A percentile compares a stretch with the other conserved stretches of the same genome.
Evolutionary conservation across 169 alveolate genomes (phyloP).

Genomic region (Eimeria acervulina): DNA sequence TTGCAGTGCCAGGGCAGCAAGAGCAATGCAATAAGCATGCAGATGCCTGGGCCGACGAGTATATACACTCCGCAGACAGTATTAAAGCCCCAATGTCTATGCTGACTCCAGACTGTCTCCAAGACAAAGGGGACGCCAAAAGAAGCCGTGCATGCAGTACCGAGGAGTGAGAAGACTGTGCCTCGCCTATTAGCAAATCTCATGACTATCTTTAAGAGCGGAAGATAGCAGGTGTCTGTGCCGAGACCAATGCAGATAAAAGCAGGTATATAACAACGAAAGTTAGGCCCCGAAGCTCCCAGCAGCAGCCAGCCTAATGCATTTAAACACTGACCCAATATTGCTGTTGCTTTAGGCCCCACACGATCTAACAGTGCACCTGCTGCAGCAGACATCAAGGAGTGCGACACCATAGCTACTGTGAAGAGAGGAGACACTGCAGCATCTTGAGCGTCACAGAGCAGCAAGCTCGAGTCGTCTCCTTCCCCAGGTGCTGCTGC

Average conservation of each 20-base stretch:
- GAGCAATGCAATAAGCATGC: conserved; percentile 65
- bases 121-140: conserved; percentile 79
- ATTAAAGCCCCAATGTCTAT: conserved; percentile 21
- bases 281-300: not conserved
- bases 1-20: conserved; percentile 37
- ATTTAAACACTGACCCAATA: conserved; percentile 73
- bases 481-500: not conserved
- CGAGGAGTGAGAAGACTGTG: conserved; percentile 68
- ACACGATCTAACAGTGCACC: conserved; percentile 79
- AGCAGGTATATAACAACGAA: conserved; percentile 46
- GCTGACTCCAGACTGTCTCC: conserved; percentile 21
- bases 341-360: conserved; percentile 80
- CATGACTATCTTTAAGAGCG: conserved; percentile 24
- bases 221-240: conserved; percentile 79
- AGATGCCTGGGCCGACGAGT: conserved; percentile 42
- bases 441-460: conserved; percentile 79
- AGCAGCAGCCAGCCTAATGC: conserved; percentile 70
- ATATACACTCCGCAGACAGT: conserved; percentile 66
- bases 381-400: conserved; percentile 73
- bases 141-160: conserved; percentile 79
- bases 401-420: conserved; percentile 61
- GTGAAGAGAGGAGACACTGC: conserved; percentile 71
- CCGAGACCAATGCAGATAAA: conserved; percentile 73
- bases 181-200: conserved; percentile 44
- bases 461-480: not conserved